Base-by-base conservation (phyloP, 371 early-diverging fungal genomes). In the Mucor ambiguus region DNA sequence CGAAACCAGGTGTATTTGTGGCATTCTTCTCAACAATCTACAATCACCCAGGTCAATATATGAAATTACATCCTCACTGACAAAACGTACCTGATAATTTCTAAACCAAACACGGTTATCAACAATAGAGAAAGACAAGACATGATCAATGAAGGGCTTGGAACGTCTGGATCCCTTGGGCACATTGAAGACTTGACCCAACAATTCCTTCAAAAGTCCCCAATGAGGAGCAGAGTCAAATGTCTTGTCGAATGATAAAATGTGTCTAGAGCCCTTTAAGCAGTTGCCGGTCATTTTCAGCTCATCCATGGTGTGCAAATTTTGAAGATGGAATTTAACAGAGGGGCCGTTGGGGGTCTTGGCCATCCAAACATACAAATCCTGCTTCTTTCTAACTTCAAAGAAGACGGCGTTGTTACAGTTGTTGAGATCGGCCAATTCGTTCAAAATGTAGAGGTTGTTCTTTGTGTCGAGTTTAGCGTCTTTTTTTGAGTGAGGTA, bases 231-330 rank as follows among this genome's bases (percentile, higher is more conserved):
- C 83, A 60, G 80, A 77, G 64, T 98, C 98, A 80, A 98, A 98
- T 67, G 77, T 88, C 71, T 89, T 81, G 75, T 97, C 97, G 74
- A 98, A 98, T 8, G 95, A 93, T 26, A 98, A 82, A 44, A 98
- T 87, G 20, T 95, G 96, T 58, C 99, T 91, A 24, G 96, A 96
- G 11, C 98, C 97, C 78, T 97, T 97, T 49, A 98, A 81, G 78
- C 95, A 96, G 84, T 98, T 98, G 69, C 99, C 99, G 1, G 95
- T 96, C 93, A 98, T 90, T 70, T 94, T 92, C 44, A 98, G 86
- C 77, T 98, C 99, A 71, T 97, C 96, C 96, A 98, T 95, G 18
- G 99, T 98, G 76, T 98, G 99, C 59, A 98, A 88, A 75, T 96
- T 96, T 75, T 94, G 94, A 67, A 97, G 95, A 57, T 92, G 92